These are phyloP conservation scores for Chlorella sp. DNA, from an alignment of 139 green algal species.

Conservation along the genomic window DNA sequence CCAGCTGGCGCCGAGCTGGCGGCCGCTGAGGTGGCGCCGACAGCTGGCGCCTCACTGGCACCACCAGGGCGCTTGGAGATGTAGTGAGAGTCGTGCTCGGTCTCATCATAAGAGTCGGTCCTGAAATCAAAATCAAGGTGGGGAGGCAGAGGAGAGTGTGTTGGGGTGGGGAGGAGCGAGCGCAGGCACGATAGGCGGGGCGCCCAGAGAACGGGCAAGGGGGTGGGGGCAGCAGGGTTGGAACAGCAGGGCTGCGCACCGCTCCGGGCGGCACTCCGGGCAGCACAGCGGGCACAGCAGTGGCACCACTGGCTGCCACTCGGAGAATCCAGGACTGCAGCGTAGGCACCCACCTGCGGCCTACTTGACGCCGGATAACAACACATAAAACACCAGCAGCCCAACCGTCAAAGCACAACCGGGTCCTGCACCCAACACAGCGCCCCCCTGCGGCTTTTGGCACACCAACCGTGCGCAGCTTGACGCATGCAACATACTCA, in stretches of 20 bases:
- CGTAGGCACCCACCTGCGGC: not conserved
- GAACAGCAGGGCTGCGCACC: not conserved
- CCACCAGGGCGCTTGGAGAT: slow-evolving; percentile 31
- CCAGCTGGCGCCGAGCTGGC: not conserved
- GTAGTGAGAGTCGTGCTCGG: slow-evolving; percentile 28
- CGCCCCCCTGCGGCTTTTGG: not conserved
- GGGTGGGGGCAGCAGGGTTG: not conserved
- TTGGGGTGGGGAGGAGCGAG: not conserved
- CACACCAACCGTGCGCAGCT: too few relatives aligned
- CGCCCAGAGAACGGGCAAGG: not conserved
- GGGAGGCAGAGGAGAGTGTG: not conserved
- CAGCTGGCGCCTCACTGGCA: not conserved
- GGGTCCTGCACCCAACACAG: too few relatives aligned
- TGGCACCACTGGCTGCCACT: too few relatives aligned
- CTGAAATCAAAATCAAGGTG: not conserved
- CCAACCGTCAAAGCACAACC: too few relatives aligned
- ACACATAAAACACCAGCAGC: too few relatives aligned
- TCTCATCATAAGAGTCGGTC: slow-evolving; percentile 17
- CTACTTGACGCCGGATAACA: too few relatives aligned
- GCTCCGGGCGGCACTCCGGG: not conserved
- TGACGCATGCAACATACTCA: not conserved
- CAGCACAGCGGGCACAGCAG: not conserved
- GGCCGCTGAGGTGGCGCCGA: not conserved
- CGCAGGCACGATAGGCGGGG: not conserved
- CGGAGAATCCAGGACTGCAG: too few relatives aligned